Evolutionary conservation across 2,329 filamentous ascomycete genomes (phyloP).

Genomic region (Coniochaeta sp.): DNA sequence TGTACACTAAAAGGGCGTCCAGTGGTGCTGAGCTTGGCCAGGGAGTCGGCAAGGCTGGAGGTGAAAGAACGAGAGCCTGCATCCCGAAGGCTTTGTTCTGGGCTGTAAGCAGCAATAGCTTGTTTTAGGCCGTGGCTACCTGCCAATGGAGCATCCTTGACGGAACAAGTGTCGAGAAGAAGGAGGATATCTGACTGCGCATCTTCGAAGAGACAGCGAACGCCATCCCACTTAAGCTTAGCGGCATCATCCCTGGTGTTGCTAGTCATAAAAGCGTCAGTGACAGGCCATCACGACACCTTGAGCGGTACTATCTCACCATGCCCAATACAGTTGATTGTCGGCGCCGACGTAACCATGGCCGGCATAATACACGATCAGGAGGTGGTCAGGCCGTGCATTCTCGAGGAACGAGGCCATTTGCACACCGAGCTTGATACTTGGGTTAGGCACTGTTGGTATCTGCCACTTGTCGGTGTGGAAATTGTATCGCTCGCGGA

Average conservation of each 20-base stretch:
- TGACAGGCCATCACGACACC: constrained; percentile 1
- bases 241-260: constrained; percentile 49
- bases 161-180: constrained; percentile 53
- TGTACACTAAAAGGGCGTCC: constrained; percentile 50
- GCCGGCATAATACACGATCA: constrained; percentile 59
- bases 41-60: constrained; percentile 44
- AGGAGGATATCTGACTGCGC: constrained; percentile 55
- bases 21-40: constrained; percentile 40
- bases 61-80: constrained; percentile 49
- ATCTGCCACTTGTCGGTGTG: constrained; percentile 54
- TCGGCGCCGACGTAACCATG: constrained; percentile 51
- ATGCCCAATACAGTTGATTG: constrained; percentile 58
- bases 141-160: constrained; percentile 40
- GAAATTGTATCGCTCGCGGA: constrained; percentile 54
- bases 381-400: constrained; percentile 48
- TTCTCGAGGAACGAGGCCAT: constrained; percentile 53
- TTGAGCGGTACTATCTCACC: constrained; percentile 36
- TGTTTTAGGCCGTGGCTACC: constrained; percentile 53
- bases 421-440: constrained; percentile 52
- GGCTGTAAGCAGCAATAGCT: constrained; percentile 50
- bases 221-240: constrained; percentile 56
- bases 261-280: constrained; percentile 30
- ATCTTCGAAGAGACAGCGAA: constrained; percentile 55
- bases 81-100: constrained; percentile 40
- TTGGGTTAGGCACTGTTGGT: constrained; percentile 50